phyloP scores from a whole-genome alignment of 2,329 filamentous ascomycete genomes.

The Microascus cirrosus region DNA sequence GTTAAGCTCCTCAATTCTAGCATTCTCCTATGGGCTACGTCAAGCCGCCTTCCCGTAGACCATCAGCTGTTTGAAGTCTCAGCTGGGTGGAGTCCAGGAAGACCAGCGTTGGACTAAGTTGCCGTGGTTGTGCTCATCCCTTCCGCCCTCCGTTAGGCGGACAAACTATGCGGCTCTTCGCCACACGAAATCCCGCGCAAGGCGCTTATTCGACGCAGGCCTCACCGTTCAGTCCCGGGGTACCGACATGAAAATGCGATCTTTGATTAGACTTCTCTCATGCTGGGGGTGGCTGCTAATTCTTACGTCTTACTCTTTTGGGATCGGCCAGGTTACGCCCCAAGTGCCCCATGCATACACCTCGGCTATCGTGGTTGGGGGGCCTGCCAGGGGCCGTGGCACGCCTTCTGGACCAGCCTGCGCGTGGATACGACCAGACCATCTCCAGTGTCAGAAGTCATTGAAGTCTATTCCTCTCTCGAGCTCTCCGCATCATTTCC shows the following conservation, averaged over 20 bases:
- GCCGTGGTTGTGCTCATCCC: not conserved
- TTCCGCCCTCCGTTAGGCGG: not conserved
- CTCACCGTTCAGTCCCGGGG: not conserved
- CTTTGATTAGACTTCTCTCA: not conserved
- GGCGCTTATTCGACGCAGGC: not conserved
- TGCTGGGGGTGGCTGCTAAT: not conserved
- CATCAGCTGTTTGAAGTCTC: too few species aligned
- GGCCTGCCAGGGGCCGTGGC: not conserved
- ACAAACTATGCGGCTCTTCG: not conserved
- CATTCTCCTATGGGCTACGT: too few species aligned
- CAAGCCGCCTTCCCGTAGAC: too few species aligned
- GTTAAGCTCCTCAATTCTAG: too few species aligned
- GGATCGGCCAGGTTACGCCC: not conserved
- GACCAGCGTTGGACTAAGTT: not conserved
- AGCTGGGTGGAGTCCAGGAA: not conserved
- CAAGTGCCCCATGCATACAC: not conserved
- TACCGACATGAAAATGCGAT: not conserved
- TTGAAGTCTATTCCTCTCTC: not conserved
- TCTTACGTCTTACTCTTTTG: not conserved
- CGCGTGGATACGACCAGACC: not conserved
- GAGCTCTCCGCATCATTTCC: not conserved
- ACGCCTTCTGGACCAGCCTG: not conserved
- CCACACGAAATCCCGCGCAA: not conserved
- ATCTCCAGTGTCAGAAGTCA: not conserved
- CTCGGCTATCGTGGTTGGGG: not conserved